Evolutionary conservation across 2,329 filamentous ascomycete species (phyloP).

Genomic region (Pseudocercospora ulei): DNA sequence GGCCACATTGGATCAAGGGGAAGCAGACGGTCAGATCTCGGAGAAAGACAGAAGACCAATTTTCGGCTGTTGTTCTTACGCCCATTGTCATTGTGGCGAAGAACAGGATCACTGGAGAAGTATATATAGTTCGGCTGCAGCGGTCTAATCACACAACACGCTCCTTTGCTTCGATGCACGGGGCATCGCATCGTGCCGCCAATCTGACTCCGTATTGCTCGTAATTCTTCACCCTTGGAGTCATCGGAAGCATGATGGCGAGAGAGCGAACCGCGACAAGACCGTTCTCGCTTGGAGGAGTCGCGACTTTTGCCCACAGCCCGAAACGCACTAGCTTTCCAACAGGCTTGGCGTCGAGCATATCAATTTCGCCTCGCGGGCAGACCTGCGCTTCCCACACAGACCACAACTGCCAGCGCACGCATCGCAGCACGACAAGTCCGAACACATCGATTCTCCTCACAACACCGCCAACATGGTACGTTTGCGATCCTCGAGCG

Average conservation of each 20-base stretch:
- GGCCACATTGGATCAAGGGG: slow-evolving; percentile 1
- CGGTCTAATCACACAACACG: slow-evolving; percentile 13
- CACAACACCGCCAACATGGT: slow-evolving; percentile 30
- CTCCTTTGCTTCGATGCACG: slow-evolving; percentile 12
- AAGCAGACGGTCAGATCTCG: not conserved
- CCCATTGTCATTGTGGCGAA: slow-evolving; percentile 8
- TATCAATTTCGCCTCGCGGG: slow-evolving; percentile 1
- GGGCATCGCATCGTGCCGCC: slow-evolving; percentile 11
- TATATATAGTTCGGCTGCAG: slow-evolving; percentile 16
- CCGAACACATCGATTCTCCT: slow-evolving; percentile 16
- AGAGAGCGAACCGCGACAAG: not conserved
- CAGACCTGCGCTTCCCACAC: not conserved
- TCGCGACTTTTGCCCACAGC: slow-evolving; percentile 5
- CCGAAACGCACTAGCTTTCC: slow-evolving; percentile 4
- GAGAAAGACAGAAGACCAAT: slow-evolving; percentile 4
- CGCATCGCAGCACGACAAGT: slow-evolving; percentile 21
- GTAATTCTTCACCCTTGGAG: too few relatives aligned
- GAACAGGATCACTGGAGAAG: slow-evolving; percentile 7
- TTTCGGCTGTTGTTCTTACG: slow-evolving; percentile 11
- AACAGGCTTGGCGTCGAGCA: slow-evolving; percentile 5
- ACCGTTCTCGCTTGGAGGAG: slow-evolving; percentile 1
- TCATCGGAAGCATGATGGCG: not conserved
- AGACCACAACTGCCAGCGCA: slow-evolving; percentile 4
- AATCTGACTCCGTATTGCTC: slow-evolving; percentile 4
- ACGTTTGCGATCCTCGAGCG: slow-evolving; percentile 18